Conservation (phyloP, 345 rosid genomes). For the Hevea brasiliensis region DNA sequence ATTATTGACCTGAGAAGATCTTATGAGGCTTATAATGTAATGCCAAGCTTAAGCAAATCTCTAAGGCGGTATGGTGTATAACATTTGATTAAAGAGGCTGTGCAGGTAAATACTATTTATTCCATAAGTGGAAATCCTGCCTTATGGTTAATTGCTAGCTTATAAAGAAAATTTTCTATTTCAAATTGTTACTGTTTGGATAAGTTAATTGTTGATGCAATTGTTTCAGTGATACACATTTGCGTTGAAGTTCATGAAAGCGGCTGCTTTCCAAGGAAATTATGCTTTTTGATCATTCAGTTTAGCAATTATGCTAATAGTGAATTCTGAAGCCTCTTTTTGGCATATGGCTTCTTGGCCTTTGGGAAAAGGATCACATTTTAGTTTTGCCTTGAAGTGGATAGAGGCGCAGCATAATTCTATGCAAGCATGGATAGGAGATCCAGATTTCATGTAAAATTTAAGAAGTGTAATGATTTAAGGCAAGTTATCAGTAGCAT, state of each 20-base stretch:
- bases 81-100: slow-evolving; percentile 17
- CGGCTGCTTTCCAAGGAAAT: not conserved
- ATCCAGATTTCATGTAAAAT: not conserved
- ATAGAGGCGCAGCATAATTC: not conserved
- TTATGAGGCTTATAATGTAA: slow-evolving; percentile 91
- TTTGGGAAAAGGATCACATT: not conserved
- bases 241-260: slow-evolving; percentile 10
- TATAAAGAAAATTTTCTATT: not conserved
- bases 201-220: not conserved
- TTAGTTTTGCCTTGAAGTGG: no score
- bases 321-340: slow-evolving; percentile 8
- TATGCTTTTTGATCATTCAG: not conserved
- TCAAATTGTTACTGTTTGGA: not conserved
- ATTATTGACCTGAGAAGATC: slow-evolving; percentile 95
- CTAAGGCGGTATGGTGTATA: slow-evolving; percentile 76
- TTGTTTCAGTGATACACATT: not conserved
- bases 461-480: not conserved
- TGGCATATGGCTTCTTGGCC: not conserved
- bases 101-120: slow-evolving; percentile 10
- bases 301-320: not conserved
- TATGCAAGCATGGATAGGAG: not conserved
- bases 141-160: not conserved
- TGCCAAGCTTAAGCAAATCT: slow-evolving; percentile 94
- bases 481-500: not conserved
- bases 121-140: slow-evolving; percentile 3